phyloP scores from a whole-genome alignment of 768 basidiomycete genomes.

The Daedalea quercina region DNA sequence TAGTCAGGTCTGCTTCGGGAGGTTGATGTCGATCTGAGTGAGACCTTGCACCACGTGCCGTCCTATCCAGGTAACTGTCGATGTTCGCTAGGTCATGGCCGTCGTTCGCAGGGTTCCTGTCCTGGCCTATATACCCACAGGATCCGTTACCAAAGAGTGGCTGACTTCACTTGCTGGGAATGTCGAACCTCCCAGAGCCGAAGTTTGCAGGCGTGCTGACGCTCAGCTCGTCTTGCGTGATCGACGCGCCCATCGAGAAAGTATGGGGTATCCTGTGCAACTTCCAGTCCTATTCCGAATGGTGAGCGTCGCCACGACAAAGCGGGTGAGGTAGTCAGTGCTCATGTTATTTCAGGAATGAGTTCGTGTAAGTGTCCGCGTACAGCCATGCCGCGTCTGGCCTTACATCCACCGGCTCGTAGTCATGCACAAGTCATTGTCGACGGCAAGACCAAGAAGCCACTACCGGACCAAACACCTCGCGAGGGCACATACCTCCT shows the following conservation, averaged over 20 bases:
- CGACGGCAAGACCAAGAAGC: constrained; percentile 32
- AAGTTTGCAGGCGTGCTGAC: constrained; percentile 38
- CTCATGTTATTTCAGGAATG: constrained; percentile 41
- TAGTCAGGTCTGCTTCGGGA: too few relatives aligned
- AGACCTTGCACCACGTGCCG: too few relatives aligned
- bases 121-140: too few relatives aligned
- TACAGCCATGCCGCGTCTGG: background rate
- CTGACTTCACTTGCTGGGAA: too few relatives aligned
- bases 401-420: background rate
- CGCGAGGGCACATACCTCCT: constrained; percentile 40
- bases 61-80: too few relatives aligned
- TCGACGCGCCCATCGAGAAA: constrained; percentile 53
- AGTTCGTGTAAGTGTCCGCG: constrained; percentile 46
- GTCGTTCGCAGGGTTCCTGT: too few relatives aligned
- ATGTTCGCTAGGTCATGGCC: too few relatives aligned
- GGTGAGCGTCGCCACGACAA: constrained; percentile 32
- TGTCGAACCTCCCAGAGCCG: too few relatives aligned
- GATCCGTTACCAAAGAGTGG: too few relatives aligned
- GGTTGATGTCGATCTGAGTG: too few relatives aligned
- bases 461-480: constrained; percentile 42
- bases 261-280: constrained; percentile 60
- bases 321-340: background rate
- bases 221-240: constrained; percentile 38
- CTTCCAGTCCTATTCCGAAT: constrained; percentile 55
- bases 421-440: constrained; percentile 46